phyloP scores from a whole-genome alignment of 2,329 filamentous ascomycete genomes.

The Akanthomyces dipterigenus region DNA sequence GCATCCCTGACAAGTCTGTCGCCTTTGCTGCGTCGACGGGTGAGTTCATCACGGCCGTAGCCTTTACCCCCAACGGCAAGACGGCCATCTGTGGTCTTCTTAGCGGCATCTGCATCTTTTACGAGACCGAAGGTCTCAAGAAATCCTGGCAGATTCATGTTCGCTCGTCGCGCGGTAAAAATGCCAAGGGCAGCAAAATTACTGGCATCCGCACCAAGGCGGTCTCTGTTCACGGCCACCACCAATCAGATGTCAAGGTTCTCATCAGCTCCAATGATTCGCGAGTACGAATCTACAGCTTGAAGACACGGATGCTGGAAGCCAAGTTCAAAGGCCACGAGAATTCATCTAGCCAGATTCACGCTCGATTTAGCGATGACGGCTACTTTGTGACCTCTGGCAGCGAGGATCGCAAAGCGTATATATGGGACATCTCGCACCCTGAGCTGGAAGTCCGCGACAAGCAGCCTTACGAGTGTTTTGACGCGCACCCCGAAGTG shows the following conservation, averaged over 20 bases:
- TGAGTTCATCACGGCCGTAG: slow-evolving; percentile 89
- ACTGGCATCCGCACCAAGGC: slow-evolving; percentile 75
- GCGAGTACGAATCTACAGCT: slow-evolving; percentile 79
- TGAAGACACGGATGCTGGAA: slow-evolving; percentile 77
- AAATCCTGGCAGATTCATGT: slow-evolving; percentile 82
- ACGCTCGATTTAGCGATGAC: slow-evolving; percentile 82
- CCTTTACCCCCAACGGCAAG: slow-evolving; percentile 88
- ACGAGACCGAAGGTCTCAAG: slow-evolving; percentile 85
- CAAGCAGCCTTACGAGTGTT: slow-evolving; percentile 78
- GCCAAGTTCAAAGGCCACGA: slow-evolving; percentile 88
- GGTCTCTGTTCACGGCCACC: slow-evolving; percentile 33
- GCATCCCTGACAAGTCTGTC: slow-evolving; percentile 91
- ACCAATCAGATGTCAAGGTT: slow-evolving; percentile 66
- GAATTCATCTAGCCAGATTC: slow-evolving; percentile 84
- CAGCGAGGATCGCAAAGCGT: slow-evolving; percentile 83
- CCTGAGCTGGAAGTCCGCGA: slow-evolving; percentile 61
- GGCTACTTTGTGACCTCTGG: slow-evolving; percentile 82
- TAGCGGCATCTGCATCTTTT: slow-evolving; percentile 80
- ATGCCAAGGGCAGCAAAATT: slow-evolving; percentile 95
- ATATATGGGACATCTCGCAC: slow-evolving; percentile 65
- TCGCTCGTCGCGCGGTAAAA: slow-evolving; percentile 85
- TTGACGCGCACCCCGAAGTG: slow-evolving; percentile 82
- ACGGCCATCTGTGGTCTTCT: slow-evolving; percentile 83
- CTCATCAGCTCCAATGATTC: slow-evolving; percentile 95
- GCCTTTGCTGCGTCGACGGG: slow-evolving; percentile 71